Conservation (phyloP, 2,329 filamentous ascomycete genomes). For the Aspergillus pseudoviridinutans region DNA sequence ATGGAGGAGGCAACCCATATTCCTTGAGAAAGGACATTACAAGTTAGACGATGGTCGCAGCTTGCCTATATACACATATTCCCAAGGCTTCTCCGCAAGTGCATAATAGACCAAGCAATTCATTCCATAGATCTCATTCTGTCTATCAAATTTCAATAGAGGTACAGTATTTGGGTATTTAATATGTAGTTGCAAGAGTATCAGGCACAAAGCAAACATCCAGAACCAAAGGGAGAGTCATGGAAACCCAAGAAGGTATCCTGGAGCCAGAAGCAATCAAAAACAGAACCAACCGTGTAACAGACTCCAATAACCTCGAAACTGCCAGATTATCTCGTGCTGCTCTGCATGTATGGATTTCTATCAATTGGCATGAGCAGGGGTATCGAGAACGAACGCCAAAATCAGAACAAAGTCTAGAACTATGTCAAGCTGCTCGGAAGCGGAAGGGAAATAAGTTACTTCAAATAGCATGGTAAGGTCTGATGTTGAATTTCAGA, state of each 20-base stretch:
- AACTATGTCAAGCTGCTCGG: neutral
- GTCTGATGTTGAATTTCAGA: conserved; percentile 28
- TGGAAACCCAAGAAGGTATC: neutral
- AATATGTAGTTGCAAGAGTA: conserved; percentile 9
- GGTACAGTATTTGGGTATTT: conserved; percentile 10
- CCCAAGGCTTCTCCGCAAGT: neutral
- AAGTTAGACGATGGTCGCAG: neutral
- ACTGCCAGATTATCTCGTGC: neutral
- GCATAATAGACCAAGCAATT: conserved; percentile 2
- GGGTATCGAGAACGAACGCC: neutral
- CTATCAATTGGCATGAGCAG: neutral
- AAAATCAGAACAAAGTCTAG: neutral
- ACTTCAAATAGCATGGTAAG: neutral
- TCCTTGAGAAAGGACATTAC: neutral
- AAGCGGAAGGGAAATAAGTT: neutral
- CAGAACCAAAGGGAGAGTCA: neutral
- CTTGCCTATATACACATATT: neutral
- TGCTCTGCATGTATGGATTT: neutral
- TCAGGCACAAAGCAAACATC: neutral
- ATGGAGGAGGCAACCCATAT: conserved; percentile 12
- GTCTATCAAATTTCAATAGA: conserved; percentile 6
- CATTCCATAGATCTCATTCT: conserved; percentile 2
- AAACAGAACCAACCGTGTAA: neutral
- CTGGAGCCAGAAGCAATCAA: neutral
- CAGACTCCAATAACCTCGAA: neutral